Evolutionary conservation across 129 eudicot genomes (phyloP), one percentile per base, ranked within the genome.

Genomic region (Chrysanthemum seticuspe): DNA sequence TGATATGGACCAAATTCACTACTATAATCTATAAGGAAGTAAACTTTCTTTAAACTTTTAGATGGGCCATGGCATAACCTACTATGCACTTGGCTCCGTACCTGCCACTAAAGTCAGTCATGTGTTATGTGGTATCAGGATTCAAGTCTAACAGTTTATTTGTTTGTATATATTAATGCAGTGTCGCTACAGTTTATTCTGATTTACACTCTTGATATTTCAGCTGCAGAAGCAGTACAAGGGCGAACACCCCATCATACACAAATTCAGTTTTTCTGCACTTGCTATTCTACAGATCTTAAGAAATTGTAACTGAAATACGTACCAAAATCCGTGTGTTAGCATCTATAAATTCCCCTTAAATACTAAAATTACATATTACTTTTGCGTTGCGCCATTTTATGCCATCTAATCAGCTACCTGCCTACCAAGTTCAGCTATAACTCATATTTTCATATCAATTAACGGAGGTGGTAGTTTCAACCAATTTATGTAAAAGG

Each of bases 211-310:
- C 71, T 52, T 49, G 66, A 71, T 56, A 44, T 75, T 81, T 78
- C 82, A 87, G 88, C 74, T 83, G 76, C 88, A 77, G 68, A 75
- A 58, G 64, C 79, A 87, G 49, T 73, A 78, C 71, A 81, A 72
- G 67, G 54, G 25, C 75, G 81, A 74, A 44, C 83, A 84, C 50
- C 86, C 88, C 31, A 36, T 87, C 40, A 48, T 82, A 58, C 82
- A 81, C 79, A 87, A 84, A 79, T 65, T 78, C 66, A 76, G 82
- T 73, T 47, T 40, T 67, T 52, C 62, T 76, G 66, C 66, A 70
- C 44, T 50, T 44, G 67, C 52, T 14, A n/a, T 21, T 54, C 19
- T 67, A 34, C 48, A 48, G 10, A 45, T 45, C 60, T 47, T 57
- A 23, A 5, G 47, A 40, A 55, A 74, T 58, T 54, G 56, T 54